Conservation (phyloP, 2,329 filamentous ascomycete species). For the Epichloe bromicola region DNA sequence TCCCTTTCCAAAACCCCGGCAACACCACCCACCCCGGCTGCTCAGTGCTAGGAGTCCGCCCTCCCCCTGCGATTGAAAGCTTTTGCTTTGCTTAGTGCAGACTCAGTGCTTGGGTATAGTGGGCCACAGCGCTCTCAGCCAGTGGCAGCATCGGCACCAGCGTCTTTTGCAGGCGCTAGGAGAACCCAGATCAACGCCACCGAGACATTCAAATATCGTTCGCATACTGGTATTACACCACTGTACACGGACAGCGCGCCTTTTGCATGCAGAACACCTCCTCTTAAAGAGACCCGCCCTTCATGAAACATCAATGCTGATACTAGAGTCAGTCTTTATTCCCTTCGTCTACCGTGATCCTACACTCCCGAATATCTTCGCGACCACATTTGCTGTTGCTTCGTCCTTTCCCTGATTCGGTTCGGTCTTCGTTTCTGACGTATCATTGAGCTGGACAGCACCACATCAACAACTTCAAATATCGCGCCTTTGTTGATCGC, state of each 20-base stretch:
- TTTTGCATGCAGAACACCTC: conserved; percentile 2
- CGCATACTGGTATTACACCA: not conserved
- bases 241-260: not conserved
- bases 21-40: too few species aligned
- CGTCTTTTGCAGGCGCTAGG: not conserved
- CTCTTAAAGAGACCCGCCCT: not conserved
- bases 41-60: not conserved
- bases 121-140: not conserved
- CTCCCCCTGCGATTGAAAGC: not conserved
- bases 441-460: not conserved
- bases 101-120: not conserved
- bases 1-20: not conserved
- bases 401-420: too few species aligned
- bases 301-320: conserved; percentile 12
- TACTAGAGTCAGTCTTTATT: conserved; percentile 15
- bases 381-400: not conserved
- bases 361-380: not conserved
- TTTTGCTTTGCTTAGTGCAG: not conserved
- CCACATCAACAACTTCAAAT: conserved; percentile 11
- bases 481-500: conserved; percentile 16
- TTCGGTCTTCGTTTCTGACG: not conserved
- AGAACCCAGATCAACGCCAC: not conserved
- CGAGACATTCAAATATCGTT: not conserved
- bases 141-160: not conserved
- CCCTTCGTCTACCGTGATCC: not conserved